Conservation (phyloP, 768 basidiomycete genomes). For the Russula dissimulans region DNA sequence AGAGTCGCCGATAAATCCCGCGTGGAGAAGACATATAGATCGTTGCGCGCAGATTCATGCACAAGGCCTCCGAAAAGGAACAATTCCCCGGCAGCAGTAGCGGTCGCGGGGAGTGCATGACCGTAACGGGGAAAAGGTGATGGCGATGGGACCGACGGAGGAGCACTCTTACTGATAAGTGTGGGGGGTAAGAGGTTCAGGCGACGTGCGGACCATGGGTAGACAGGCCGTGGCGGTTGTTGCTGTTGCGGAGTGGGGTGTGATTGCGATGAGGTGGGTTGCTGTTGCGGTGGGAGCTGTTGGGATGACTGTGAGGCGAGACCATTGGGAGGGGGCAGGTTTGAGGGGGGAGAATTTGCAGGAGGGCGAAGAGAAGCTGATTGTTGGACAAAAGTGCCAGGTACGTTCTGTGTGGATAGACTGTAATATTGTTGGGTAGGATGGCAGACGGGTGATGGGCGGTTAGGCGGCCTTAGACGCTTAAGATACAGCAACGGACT, state of each 20-base stretch:
- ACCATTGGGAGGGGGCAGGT: constrained; percentile 28
- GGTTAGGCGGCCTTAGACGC: constrained; percentile 2
- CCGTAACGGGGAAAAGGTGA: constrained; percentile 96
- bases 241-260: constrained; percentile 23
- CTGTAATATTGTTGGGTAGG: background rate
- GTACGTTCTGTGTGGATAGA: constrained; percentile 9
- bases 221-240: constrained; percentile 48
- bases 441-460: background rate
- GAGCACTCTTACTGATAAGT: constrained; percentile 50
- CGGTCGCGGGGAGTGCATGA: constrained; percentile 75
- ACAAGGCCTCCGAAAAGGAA: constrained; percentile 97
- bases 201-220: constrained; percentile 77
- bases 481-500: background rate
- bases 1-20: constrained; percentile 71
- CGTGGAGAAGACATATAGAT: constrained; percentile 84
- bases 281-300: constrained; percentile 27
- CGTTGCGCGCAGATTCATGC: constrained; percentile 80
- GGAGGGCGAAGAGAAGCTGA: constrained; percentile 24
- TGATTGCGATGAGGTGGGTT: constrained; percentile 20
- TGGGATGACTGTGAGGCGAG: constrained; percentile 23
- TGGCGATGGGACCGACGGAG: constrained; percentile 64
- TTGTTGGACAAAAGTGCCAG: constrained; percentile 1
- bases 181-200: constrained; percentile 62
- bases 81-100: constrained; percentile 77
- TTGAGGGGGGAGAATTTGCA: constrained; percentile 26